Evolutionary conservation across 208 protist genomes (phyloP).

Genomic region (Kentomonas sorsogonicus): DNA sequence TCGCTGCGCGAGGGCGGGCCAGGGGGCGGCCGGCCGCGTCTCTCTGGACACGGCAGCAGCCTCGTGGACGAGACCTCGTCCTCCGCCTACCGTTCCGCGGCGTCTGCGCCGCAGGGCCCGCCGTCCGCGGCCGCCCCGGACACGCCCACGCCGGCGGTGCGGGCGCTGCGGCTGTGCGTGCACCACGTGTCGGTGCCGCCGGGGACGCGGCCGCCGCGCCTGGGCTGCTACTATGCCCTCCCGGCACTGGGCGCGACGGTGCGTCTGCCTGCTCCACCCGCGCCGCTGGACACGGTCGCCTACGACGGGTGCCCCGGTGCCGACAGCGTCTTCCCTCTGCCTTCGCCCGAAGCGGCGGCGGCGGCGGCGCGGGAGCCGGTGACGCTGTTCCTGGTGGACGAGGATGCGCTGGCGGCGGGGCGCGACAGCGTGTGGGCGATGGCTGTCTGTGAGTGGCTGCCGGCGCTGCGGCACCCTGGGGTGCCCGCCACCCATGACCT

Average conservation of each 20-base stretch:
- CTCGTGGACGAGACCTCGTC: background rate
- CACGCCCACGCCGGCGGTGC: slow-evolving; percentile 45
- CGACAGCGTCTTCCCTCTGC: slow-evolving; percentile 33
- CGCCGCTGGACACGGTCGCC: slow-evolving; percentile 55
- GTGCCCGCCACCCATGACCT: slow-evolving; percentile 29
- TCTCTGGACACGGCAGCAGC: slow-evolving; percentile 3
- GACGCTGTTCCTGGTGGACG: slow-evolving; percentile 74
- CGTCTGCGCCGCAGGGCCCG: background rate
- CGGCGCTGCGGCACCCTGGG: slow-evolving; percentile 37
- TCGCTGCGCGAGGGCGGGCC: background rate
- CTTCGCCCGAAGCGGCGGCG: slow-evolving; percentile 31
- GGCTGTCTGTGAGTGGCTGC: slow-evolving; percentile 62
- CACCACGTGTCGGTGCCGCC: slow-evolving; percentile 27
- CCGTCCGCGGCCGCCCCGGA: slow-evolving; percentile 4
- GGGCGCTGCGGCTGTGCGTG: slow-evolving; percentile 56
- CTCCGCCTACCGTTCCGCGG: slow-evolving; percentile 5
- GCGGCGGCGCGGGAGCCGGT: slow-evolving; percentile 65
- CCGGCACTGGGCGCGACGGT: slow-evolving; percentile 41
- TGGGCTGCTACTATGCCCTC: slow-evolving; percentile 77
- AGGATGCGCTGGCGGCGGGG: slow-evolving; percentile 20
- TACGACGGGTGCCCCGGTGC: slow-evolving; percentile 31
- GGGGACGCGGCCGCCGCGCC: slow-evolving; percentile 36
- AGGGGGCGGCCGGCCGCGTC: no score
- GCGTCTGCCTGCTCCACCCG: slow-evolving; percentile 54
- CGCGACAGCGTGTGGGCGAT: slow-evolving; percentile 58